These are phyloP conservation scores for Epichloe typhina DNA, from an alignment of 2,329 filamentous ascomycete genomes.

Conservation along the genomic window DNA sequence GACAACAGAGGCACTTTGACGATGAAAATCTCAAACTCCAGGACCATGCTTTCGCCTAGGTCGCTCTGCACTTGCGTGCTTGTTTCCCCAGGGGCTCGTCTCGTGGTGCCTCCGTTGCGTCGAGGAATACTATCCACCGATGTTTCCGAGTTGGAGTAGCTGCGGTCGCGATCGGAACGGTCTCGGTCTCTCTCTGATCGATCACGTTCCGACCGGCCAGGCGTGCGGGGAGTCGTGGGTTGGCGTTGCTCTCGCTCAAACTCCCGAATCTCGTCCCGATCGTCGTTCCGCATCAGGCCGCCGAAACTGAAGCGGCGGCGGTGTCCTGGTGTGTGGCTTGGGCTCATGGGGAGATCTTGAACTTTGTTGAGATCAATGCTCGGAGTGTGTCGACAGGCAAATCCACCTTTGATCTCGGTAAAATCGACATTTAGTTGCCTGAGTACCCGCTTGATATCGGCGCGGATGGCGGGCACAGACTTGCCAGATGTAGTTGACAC, in stretches of 20 bases:
- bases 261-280: conserved; percentile 59
- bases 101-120: conserved; percentile 33
- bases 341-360: conserved; percentile 48
- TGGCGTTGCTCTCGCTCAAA: conserved; percentile 28
- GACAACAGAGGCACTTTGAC: conserved; percentile 92
- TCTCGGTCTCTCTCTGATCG: conserved; percentile 19
- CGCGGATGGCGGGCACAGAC: conserved; percentile 70
- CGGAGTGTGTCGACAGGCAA: conserved; percentile 75
- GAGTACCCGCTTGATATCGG: conserved; percentile 82
- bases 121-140: conserved; percentile 62
- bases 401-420: conserved; percentile 84
- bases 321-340: conserved; percentile 44
- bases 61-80: conserved; percentile 87
- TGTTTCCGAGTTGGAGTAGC: conserved; percentile 76
- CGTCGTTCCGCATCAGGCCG: conserved; percentile 42
- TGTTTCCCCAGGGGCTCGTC: conserved; percentile 66
- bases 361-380: conserved; percentile 78
- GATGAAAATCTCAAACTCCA: conserved; percentile 92
- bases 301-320: conserved; percentile 75
- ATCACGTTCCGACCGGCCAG: conserved; percentile 24
- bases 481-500: conserved; percentile 94
- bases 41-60: conserved; percentile 66
- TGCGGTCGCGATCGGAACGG: conserved; percentile 40
- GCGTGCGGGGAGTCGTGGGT: conserved; percentile 29
- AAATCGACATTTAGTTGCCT: conserved; percentile 83